A percentile compares a stretch with the other conserved stretches of the same genome.
Conservation (phyloP, 805 yeast species). For the Kurtzmaniella fragi region DNA sequence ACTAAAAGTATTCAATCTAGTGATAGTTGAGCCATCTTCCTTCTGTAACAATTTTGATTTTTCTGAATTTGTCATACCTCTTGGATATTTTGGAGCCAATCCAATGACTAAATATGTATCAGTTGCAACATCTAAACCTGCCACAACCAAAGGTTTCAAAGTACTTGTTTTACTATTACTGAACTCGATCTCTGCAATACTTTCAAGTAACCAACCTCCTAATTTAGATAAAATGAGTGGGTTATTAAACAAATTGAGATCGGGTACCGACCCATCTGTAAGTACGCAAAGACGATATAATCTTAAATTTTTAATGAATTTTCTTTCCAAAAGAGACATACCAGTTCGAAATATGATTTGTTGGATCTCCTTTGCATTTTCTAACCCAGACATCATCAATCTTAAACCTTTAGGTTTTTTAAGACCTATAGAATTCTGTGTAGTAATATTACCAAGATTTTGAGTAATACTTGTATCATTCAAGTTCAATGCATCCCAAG, state of each 20-base stretch:
- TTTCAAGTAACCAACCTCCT: slow-evolving; percentile 89
- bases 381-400: slow-evolving; percentile 63
- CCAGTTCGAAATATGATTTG: slow-evolving; percentile 83
- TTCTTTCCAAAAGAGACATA: slow-evolving; percentile 80
- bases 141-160: slow-evolving; percentile 77
- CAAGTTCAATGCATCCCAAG: slow-evolving; percentile 50
- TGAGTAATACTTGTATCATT: slow-evolving; percentile 13
- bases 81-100: slow-evolving; percentile 74
- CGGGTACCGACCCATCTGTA: slow-evolving; percentile 74
- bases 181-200: slow-evolving; percentile 73
- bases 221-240: slow-evolving; percentile 81
- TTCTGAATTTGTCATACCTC: slow-evolving; percentile 33
- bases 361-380: slow-evolving; percentile 78
- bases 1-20: slow-evolving; percentile 75
- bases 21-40: slow-evolving; percentile 36
- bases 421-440: slow-evolving; percentile 9
- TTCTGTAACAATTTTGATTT: slow-evolving; percentile 27
- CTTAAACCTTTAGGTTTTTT: slow-evolving; percentile 43
- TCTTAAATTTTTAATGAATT: slow-evolving; percentile 70
- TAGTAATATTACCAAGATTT: not conserved
- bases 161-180: slow-evolving; percentile 29
- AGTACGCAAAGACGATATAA: slow-evolving; percentile 82
- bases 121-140: slow-evolving; percentile 67
- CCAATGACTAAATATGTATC: slow-evolving; percentile 88
- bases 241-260: slow-evolving; percentile 69